Evolutionary conservation across 768 basidiomycete species (phyloP), one percentile per base, ranked within the genome.

Genomic region (Boletus rufocinnamomeus): DNA sequence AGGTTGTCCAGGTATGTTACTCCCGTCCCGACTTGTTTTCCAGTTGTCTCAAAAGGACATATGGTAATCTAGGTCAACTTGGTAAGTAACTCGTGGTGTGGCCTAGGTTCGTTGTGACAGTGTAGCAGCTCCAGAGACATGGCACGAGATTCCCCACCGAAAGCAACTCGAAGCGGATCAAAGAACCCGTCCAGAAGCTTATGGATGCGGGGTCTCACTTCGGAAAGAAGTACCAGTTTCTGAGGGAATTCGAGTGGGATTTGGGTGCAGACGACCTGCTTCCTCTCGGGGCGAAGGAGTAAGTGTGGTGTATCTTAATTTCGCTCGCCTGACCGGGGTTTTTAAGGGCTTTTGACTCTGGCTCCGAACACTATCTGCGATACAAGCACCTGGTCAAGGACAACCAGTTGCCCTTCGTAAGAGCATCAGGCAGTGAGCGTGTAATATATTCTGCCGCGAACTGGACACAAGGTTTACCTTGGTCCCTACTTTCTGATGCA

Each of bases 131-230:
- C 10, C 87, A 93, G 72, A 79, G 92, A 13, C 92, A 95, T 66
- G 91, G 91, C 3, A 84, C 89, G 1, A 83, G 92, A 34, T 93
- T 79, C 64, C 92, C 92, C 0, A 93, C 91, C 0, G 62, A 67
- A 0, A 76, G 78, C 2, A 79, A 82, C 13, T 69, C 78, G 2
- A 62, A 65, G 11, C 55, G 60, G 30, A 88, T 89, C 10, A 60
- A 70, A 19, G 59, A 66, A 5, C 79, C 86, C 0, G 64, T 94
- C 10, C 58, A 67, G 7, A 88, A 87, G 60, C 75, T 93, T 1
- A 67, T 82, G 57, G 65, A 76, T 0, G 86, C 78, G 10, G 65
- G 72, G 0, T 63, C 72, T 2, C 84, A 79, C 66, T 71, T 69
- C 0, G 81, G 85, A 50, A 68, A 76, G 3, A 65, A 70, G 6